These are phyloP conservation scores for Sonneratia caseolaris DNA, from an alignment of 345 rosid species.

Conservation along the genomic window DNA sequence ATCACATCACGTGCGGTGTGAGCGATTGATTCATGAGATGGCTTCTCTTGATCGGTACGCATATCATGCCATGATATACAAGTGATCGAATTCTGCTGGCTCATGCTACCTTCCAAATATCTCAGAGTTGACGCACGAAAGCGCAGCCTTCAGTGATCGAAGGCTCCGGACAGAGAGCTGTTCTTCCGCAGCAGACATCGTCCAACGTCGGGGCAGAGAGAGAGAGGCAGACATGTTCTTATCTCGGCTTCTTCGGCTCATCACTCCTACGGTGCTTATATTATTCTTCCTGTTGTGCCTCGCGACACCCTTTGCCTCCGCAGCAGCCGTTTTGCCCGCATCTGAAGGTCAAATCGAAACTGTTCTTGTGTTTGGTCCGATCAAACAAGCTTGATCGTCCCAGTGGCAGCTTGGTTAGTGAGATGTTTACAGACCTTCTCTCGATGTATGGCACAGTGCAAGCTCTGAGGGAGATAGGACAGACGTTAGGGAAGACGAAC, in stretches of 20 bases:
- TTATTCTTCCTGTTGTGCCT: neutral
- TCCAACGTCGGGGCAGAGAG: neutral
- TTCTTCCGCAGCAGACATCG: neutral
- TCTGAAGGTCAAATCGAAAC: neutral
- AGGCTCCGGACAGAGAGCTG: too few relatives aligned
- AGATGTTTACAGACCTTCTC: too few relatives aligned
- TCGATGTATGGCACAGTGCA: neutral
- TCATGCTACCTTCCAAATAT: neutral
- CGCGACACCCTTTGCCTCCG: neutral
- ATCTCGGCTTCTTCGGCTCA: neutral
- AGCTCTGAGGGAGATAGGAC: constrained; percentile 3
- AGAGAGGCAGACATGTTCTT: neutral
- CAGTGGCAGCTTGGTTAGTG: too few relatives aligned
- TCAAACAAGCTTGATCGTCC: neutral
- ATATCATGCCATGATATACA: too few relatives aligned
- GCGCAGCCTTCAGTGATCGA: neutral
- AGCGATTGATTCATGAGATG: too few relatives aligned
- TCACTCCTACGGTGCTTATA: neutral
- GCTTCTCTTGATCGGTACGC: too few relatives aligned
- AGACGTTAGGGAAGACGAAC: constrained; percentile 1
- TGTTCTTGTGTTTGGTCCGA: neutral
- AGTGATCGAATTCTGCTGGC: too few relatives aligned
- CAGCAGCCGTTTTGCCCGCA: neutral
- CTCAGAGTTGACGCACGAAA: neutral
- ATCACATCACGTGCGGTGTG: too few relatives aligned